Base-by-base conservation (phyloP, 2,329 filamentous ascomycete genomes). In the Acrocalymma vagum region DNA sequence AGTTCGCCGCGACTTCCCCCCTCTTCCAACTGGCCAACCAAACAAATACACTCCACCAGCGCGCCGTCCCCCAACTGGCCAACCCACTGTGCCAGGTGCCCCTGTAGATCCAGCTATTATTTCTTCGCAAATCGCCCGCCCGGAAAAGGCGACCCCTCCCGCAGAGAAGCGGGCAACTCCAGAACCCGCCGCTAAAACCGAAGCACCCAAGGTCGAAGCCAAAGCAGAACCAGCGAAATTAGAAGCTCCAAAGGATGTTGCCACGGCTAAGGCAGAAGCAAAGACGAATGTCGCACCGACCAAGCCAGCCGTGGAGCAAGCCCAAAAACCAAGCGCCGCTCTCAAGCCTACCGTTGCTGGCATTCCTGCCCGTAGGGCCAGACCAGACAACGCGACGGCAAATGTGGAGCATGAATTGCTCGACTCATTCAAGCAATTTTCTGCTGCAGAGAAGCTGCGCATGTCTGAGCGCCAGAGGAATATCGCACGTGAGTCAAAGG, bases 21-120 rank as follows among this genome's bases (percentile, higher is more conserved):
- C 87, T n/a, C 77, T 95, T 21, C 67, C 75, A 18, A 79, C 78
- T 42, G 78, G 80, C 8, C 76, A 78, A 37, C 70, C 79, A 15
- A 84, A 84, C 70, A 93, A 90, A 70, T 99, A 99, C 69, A 95
- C 88, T 0, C 93, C 94, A 22, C 94, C 94, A 4, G 93, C 90
- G 13, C 83, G 90, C 68, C 84, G 94, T 56, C 87, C 92, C 7
- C 89, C 90, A 13, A 83, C 87, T 21, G 84, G 79, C 17, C 82
- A 89, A 50, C 77, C 90, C 4, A 88, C 86, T 7, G 85, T 92
- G 15, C 80, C 84, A 52, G 87, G 90, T 28, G 88, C 84, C 26
- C 89, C 89, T 10, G 82, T 93, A 34, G 90, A 96, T 64, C 90
- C 90, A 45, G 89, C 92, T 22, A 95, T 95, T 62, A 95, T 96